Base-by-base conservation (phyloP, 495 filamentous ascomycete genomes). In the Xylaria curta region DNA sequence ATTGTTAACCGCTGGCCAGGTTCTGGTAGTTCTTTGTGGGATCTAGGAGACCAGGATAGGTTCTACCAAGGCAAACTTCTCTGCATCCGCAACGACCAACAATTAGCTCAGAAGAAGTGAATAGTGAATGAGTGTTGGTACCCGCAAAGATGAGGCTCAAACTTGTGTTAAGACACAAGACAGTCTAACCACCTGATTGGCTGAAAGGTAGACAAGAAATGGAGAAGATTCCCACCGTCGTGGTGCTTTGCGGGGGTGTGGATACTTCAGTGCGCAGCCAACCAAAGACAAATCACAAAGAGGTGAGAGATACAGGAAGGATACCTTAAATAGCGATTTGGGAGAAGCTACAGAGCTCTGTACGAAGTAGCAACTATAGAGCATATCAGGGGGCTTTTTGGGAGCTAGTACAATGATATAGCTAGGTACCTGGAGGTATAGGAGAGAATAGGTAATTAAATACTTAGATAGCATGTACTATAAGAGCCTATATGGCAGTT, bases 181-280 rank as follows among this genome's bases (percentile, higher is more conserved):
- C 38, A 4, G 31, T 12, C 31, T 10, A 24, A 8, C 13, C 7
- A 38, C n/a, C 1, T 67, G 65, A 67, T 67, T 67, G 65, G 65
- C 49, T 44, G 19, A 28, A 31, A 54, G 63, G 46, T 8, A 19
- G 33, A 51, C 44, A 36, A 53, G 44, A 66, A 53, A 26, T 66
- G 46, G 46, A 40, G 44, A 64, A 65, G 42, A 47, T 49, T 66
- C n/a, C 49, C 65, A 21, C 17, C n/a, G 33, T 49, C 28, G 36
- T 49, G 65, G 63, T 53, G 63, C 63, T 53, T n/a, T 36, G 46
- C 26, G 49, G 49, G 65, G 65, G 46, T 24, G 64, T 67, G 49
- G 65, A 56, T 49, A 56, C 5, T 38, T n/a, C 9, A 53, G 49
- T 26, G 3, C 13, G 49, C 26, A 24, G 21, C 6, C 12, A 15